Conservation (phyloP, 805 yeast genomes). For the Starmera caribaea region DNA sequence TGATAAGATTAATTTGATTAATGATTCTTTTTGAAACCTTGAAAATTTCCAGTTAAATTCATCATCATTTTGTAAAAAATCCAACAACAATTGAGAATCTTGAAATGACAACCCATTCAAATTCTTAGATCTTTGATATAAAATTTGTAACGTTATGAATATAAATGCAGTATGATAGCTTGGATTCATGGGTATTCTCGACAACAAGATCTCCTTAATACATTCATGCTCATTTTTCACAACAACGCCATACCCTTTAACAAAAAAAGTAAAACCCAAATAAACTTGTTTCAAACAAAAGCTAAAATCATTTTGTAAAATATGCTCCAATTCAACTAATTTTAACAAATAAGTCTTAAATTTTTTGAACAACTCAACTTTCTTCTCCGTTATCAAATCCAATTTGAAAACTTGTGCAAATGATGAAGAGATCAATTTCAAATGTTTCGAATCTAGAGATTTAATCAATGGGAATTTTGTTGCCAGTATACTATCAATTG, state of each 20-base stretch:
- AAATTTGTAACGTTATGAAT: constrained; percentile 12
- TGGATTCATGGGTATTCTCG: neutral
- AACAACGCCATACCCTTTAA: neutral
- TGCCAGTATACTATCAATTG: constrained; percentile 13
- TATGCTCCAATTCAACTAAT: constrained; percentile 14
- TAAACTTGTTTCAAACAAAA: neutral
- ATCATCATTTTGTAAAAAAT: constrained; percentile 6
- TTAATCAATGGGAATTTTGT: constrained; percentile 2
- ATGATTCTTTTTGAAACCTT: constrained; percentile 7
- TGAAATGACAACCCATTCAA: neutral
- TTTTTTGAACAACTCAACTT: constrained; percentile 6
- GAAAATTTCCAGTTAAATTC: neutral
- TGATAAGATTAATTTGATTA: constrained; percentile 12
- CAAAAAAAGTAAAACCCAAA: constrained; percentile 1
- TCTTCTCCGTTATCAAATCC: constrained; percentile 2
- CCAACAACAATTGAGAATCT: constrained; percentile 1
- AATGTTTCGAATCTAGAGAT: constrained; percentile 9
- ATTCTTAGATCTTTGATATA: constrained; percentile 7
- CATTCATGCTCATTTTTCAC: too few relatives aligned
- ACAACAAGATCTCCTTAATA: neutral
- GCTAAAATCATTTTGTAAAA: constrained; percentile 3
- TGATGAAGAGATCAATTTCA: constrained; percentile 14
- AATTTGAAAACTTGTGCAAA: constrained; percentile 14
- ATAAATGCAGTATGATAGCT: constrained; percentile 4
- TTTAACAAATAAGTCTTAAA: constrained; percentile 14